phyloP scores from a whole-genome alignment of 129 eudicot genomes.

The Scalesia atractyloides region DNA sequence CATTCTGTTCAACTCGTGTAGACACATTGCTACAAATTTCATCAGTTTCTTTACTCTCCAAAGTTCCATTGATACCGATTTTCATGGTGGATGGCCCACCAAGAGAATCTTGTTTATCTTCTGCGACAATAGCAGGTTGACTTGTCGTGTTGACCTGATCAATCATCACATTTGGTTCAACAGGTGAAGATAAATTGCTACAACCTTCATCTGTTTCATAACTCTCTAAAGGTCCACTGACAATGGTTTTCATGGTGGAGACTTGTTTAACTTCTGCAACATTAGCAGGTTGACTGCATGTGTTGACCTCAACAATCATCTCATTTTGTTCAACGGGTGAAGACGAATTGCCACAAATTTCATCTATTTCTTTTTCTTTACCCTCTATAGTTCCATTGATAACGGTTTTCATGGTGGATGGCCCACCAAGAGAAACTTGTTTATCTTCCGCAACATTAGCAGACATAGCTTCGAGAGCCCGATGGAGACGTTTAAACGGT shows the following conservation, averaged over 20 bases:
- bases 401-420: constrained; percentile 38
- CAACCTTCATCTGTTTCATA: constrained; percentile 28
- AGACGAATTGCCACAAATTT: constrained; percentile 21
- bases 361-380: constrained; percentile 28
- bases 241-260: constrained; percentile 37
- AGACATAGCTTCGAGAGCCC: constrained; percentile 97
- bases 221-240: constrained; percentile 39
- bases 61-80: constrained; percentile 42
- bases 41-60: constrained; percentile 23
- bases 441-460: constrained; percentile 72
- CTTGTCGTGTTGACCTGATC: constrained; percentile 23
- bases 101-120: constrained; percentile 42
- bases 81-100: constrained; percentile 41
- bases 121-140: constrained; percentile 63
- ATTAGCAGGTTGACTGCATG: constrained; percentile 46
- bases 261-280: constrained; percentile 57
- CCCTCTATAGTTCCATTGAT: constrained; percentile 42
- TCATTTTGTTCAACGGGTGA: constrained; percentile 25
- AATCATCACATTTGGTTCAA: constrained; percentile 21
- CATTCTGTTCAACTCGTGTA: constrained; percentile 24
- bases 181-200: constrained; percentile 22
- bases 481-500: constrained; percentile 86
- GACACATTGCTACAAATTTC: constrained; percentile 27
- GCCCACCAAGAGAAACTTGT: constrained; percentile 37
- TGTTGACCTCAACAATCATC: constrained; percentile 24